Evolutionary conservation across 208 protist genomes (phyloP), one percentile per base, ranked within the genome.

Genomic region (Acanthamoeba lenticulata): DNA sequence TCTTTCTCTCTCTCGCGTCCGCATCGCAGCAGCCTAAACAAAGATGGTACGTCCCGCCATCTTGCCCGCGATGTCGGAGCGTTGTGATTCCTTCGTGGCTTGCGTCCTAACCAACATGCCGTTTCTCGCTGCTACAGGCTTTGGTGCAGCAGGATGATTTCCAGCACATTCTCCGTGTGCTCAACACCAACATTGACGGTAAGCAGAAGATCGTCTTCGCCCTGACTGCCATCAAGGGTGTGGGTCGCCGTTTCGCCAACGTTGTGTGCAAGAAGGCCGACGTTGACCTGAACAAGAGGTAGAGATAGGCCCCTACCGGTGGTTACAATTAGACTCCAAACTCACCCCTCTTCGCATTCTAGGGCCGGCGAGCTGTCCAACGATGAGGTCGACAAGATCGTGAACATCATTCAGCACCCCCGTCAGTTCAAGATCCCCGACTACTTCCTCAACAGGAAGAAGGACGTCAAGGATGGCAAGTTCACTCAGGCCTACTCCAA

Each of bases 371-470:
- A 98, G 86, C 83, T 98, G 27, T 94, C 89, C 62, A 93, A 96
- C 40, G 97, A 98, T 29, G 99, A 99, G 98, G 97, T 99, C 83
- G 99, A 99, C 92, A 98, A 98, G 94, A 88, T 99, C 89, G 97
- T 99, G 67, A 98, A 99, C 92, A 98, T 99, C 93, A 99, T 99
- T 95, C 96, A 98, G 86, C 98, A 99, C 96, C 99, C 99, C 92
- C 74, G 97, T 83, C 98, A 99, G 97, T 99, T 99, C 98, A 99
- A 99, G 97, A 99, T 99, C 98, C 99, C 99, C 93, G 97, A 98
- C 95, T 99, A 99, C 99, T 99, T 99, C 98, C 97, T 99, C 92
- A 99, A 99, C 98, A 98, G 99, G 95, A 98, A 99, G 97, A 99
- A 98, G 90, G 99, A 99, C 97, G 98, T 99, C 95, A 99, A 99